Percentiles rank a stretch among this genome's conserved stretches.
These are phyloP conservation scores for Pichia manshurica DNA, from an alignment of 805 yeast genomes.

Conservation along the genomic window DNA sequence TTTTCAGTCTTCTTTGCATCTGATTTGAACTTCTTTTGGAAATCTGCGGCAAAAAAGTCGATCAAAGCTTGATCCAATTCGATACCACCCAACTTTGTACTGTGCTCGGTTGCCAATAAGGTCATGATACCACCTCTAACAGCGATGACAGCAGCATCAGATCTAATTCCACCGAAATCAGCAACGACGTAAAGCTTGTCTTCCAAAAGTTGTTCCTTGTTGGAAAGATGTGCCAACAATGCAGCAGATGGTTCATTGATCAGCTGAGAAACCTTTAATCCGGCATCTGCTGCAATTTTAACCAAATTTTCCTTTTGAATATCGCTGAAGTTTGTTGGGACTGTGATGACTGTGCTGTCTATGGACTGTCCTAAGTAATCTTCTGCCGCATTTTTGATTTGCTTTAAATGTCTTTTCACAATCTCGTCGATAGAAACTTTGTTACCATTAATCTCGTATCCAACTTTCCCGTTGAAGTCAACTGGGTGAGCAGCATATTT, in stretches of 20 bases:
- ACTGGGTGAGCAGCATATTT: conserved; percentile 63
- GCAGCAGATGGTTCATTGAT: conserved; percentile 93
- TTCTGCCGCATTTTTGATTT: conserved; percentile 81
- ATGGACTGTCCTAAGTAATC: conserved; percentile 82
- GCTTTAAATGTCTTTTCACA: conserved; percentile 74
- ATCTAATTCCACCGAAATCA: conserved; percentile 93
- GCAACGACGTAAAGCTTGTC: conserved; percentile 87
- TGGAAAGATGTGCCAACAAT: conserved; percentile 67
- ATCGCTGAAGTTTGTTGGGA: conserved; percentile 82
- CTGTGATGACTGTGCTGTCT: conserved; percentile 80
- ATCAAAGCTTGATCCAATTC: conserved; percentile 73
- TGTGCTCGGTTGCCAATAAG: conserved; percentile 77
- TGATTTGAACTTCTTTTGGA: conserved; percentile 77
- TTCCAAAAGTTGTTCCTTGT: conserved; percentile 42
- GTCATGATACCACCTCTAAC: conserved; percentile 94
- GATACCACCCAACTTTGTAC: conserved; percentile 81
- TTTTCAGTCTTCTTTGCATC: conserved; percentile 79
- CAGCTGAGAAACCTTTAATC: conserved; percentile 75
- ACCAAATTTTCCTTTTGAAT: conserved; percentile 62
- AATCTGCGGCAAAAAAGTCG: conserved; percentile 87
- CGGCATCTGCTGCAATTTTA: conserved; percentile 62
- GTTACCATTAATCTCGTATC: conserved; percentile 57
- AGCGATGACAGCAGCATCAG: conserved; percentile 91
- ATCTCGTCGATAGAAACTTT: conserved; percentile 69
- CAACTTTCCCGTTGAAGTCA: conserved; percentile 58